These are phyloP conservation scores for Pascua guehoae DNA, from an alignment of 1,284 basidiomycete species.

Conservation along the genomic window DNA sequence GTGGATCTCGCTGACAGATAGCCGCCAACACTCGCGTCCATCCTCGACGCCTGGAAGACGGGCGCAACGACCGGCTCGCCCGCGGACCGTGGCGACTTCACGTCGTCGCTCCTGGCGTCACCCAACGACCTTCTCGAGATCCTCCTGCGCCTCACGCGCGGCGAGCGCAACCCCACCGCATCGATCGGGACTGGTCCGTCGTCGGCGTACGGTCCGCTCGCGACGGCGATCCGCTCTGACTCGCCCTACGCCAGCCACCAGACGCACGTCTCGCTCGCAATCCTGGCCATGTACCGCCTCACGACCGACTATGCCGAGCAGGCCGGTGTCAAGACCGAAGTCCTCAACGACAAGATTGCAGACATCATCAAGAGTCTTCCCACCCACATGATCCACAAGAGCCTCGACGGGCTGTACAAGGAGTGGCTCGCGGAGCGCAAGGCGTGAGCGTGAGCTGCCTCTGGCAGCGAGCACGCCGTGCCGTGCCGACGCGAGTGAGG, in stretches of 20 bases:
- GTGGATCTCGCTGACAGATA: slow-evolving; percentile 39
- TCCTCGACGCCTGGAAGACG: slow-evolving; percentile 80
- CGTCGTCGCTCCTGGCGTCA: slow-evolving; percentile 77
- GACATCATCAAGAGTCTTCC: slow-evolving; percentile 86
- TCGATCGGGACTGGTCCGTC: slow-evolving; percentile 57
- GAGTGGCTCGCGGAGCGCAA: slow-evolving; percentile 57
- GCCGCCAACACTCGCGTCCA: slow-evolving; percentile 85
- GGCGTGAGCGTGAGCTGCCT: background rate
- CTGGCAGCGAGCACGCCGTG: too few species aligned
- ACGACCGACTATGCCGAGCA: slow-evolving; percentile 73
- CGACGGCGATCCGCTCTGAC: slow-evolving; percentile 63
- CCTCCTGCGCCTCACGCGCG: slow-evolving; percentile 78
- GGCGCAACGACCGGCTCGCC: slow-evolving; percentile 71
- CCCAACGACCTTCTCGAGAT: slow-evolving; percentile 83
- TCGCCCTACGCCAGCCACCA: slow-evolving; percentile 80
- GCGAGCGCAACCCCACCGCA: slow-evolving; percentile 72
- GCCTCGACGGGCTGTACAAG: slow-evolving; percentile 85
- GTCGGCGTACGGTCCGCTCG: slow-evolving; percentile 33
- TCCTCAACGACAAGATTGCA: slow-evolving; percentile 72
- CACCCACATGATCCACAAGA: slow-evolving; percentile 76
- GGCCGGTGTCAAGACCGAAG: slow-evolving; percentile 62
- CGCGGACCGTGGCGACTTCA: slow-evolving; percentile 77
- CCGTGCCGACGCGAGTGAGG: too few species aligned
- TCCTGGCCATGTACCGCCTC: slow-evolving; percentile 83
- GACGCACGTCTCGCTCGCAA: slow-evolving; percentile 86